Evolutionary conservation across 768 basidiomycete species (phyloP), one percentile per base, ranked within the genome.

Genomic region (Boletus barrowsii): DNA sequence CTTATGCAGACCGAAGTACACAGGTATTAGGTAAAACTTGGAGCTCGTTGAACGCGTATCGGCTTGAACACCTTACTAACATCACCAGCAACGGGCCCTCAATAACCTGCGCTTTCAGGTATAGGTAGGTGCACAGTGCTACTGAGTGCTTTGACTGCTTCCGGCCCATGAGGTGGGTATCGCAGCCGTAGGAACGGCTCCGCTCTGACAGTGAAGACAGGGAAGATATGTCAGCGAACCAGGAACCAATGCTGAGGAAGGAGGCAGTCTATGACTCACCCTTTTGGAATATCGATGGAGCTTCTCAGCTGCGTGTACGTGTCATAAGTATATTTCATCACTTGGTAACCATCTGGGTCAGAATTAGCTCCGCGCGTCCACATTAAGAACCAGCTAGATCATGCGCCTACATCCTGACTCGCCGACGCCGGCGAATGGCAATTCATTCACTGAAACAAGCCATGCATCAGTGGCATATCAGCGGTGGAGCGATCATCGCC

Each of bases 371-470:
- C 47, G 13, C 53, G 30, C 22, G 37, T 49, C 13, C 30, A 30
- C 13, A 18, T n/a, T 36, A 15, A 40, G 8, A 18, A 22, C n/a
- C 10, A 42, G 36, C 8, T 36, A 6, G 6, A 15, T 48, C 44
- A 41, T 37, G 9, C 10, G 71, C 83, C 57, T 65, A 87, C 86
- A 79, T 50, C 87, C 86, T 2, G 85, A 86, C 62, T 81, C 80
- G 29, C 86, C 85, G 3, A 81, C 73, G 2, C 83, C 81, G 13
- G 76, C 73, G 59, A 83, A 79, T 1, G 81, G 83, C 45, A 83
- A 61, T 52, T 73, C 74, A 14, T 59, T 37, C 29, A 72, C 75
- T 74, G 47, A 24, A 26, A 14, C 11, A 43, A 15, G 40, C 14
- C 5, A 2, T 15, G 6, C 22, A 50, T 50, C 45, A 55, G 39